These are phyloP conservation scores for Simplicillium aogashimaense DNA, from an alignment of 2,329 filamentous ascomycete species.

Conservation along the genomic window DNA sequence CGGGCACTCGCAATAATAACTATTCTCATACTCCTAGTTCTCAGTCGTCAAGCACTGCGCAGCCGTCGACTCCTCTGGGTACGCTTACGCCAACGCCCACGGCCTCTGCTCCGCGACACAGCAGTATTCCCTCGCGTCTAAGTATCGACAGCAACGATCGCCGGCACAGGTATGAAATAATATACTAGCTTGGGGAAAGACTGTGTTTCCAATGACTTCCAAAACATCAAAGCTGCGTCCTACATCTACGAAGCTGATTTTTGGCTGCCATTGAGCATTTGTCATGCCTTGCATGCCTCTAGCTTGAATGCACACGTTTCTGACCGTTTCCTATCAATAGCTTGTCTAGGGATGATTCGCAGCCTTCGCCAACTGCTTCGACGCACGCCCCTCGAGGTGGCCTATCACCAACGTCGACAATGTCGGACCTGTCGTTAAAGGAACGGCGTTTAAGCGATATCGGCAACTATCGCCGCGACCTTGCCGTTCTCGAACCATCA, in stretches of 20 bases:
- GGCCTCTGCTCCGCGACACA: slow-evolving; percentile 1
- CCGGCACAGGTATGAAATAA: slow-evolving; percentile 1
- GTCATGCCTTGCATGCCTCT: too few relatives aligned
- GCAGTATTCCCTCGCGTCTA: slow-evolving; percentile 4
- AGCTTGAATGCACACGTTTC: too few relatives aligned
- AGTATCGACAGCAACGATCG: slow-evolving; percentile 5
- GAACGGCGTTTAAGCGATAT: slow-evolving; percentile 52
- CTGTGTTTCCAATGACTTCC: neutral
- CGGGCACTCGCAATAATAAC: too few relatives aligned
- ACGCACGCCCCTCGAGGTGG: slow-evolving; percentile 31
- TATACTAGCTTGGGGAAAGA: neutral
- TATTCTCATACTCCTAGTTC: too few relatives aligned
- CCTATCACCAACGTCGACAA: slow-evolving; percentile 27
- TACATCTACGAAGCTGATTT: too few relatives aligned
- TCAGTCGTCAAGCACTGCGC: too few relatives aligned
- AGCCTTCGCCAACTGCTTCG: slow-evolving; percentile 40
- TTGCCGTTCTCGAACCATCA: slow-evolving; percentile 56
- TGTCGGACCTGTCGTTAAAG: slow-evolving; percentile 17
- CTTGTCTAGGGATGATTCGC: slow-evolving; percentile 25
- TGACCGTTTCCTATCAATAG: slow-evolving; percentile 1
- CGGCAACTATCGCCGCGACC: slow-evolving; percentile 61
- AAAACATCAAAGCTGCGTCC: too few relatives aligned
- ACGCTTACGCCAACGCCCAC: neutral
- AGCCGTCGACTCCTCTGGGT: too few relatives aligned
- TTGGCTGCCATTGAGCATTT: too few relatives aligned